A percentile compares a stretch with the other conserved stretches of the same genome.
phyloP scores from a whole-genome alignment of 2,329 filamentous ascomycete species.

The Hymenoscyphus occultus region DNA sequence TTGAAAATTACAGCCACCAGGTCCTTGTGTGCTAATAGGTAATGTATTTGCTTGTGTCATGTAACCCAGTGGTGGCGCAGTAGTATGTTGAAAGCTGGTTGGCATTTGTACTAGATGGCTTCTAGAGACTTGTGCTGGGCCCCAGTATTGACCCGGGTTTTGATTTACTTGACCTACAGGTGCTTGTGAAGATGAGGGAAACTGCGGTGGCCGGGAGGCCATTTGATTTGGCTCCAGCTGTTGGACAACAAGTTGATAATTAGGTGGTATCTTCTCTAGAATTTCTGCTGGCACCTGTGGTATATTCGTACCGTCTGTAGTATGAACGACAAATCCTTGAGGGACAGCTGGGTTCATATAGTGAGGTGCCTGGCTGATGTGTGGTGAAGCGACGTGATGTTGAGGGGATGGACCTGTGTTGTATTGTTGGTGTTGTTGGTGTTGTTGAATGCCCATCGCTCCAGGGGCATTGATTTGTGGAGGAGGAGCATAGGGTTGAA shows the following conservation, averaged over 20 bases:
- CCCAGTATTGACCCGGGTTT: neutral
- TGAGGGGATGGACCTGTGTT: neutral
- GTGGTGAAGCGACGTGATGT: neutral
- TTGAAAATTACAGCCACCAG: neutral
- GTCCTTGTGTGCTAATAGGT: neutral
- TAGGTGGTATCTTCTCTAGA: neutral
- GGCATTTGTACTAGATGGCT: neutral
- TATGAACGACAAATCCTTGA: neutral
- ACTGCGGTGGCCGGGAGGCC: neutral
- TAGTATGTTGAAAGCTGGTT: neutral
- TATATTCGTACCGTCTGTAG: neutral
- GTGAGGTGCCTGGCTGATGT: neutral
- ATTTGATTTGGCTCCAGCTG: neutral
- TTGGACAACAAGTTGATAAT: no score
- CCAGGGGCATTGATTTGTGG: neutral
- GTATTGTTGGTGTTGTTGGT: neutral
- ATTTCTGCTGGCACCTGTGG: neutral
- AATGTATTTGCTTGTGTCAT: neutral
- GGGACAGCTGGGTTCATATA: neutral
- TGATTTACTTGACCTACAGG: neutral
- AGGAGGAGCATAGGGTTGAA: neutral
- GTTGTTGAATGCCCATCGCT: neutral
- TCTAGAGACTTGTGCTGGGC: neutral
- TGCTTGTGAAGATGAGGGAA: no score
- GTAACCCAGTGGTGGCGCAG: neutral